Evolutionary conservation across 306 rosid genomes (phyloP).

Genomic region (Medicago arabica): DNA sequence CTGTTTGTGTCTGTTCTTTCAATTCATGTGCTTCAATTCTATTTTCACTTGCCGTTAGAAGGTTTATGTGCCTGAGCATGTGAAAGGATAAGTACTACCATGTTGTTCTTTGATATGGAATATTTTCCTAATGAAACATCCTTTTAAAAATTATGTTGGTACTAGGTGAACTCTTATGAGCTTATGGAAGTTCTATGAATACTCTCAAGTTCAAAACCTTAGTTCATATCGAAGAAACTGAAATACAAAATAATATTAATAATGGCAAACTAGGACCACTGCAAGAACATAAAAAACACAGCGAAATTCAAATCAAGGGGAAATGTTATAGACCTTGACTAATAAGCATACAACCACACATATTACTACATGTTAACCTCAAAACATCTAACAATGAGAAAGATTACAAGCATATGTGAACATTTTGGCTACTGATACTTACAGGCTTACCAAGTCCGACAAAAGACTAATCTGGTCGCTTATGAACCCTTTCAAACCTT

Average conservation of each 20-base stretch:
- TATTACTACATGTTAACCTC: slow-evolving; percentile 20
- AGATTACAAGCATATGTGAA: slow-evolving; percentile 40
- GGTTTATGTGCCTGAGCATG: background rate
- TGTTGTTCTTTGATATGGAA: slow-evolving; percentile 11
- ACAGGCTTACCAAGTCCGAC: slow-evolving; percentile 96
- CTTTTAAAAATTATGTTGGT: slow-evolving; percentile 3
- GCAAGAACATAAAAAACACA: slow-evolving; percentile 32
- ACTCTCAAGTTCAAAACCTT: background rate
- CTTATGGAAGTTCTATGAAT: background rate
- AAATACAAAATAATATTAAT: background rate
- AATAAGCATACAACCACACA: slow-evolving; percentile 6
- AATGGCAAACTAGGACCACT: background rate
- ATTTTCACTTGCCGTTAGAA: background rate
- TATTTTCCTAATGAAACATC: slow-evolving; percentile 13
- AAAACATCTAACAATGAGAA: slow-evolving; percentile 20
- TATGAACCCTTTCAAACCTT: slow-evolving; percentile 90
- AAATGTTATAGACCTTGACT: slow-evolving; percentile 22
- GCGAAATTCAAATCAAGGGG: slow-evolving; percentile 18
- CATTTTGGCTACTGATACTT: slow-evolving; percentile 65
- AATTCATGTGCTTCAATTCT: background rate
- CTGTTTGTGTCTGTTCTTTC: slow-evolving; percentile 9
- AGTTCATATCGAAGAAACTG: background rate
- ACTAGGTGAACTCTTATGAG: background rate
- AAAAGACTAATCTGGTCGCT: slow-evolving; percentile 79
- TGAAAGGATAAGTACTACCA: background rate